A percentile compares a stretch with the other conserved stretches of the same genome.
Evolutionary conservation across 225 moss, liverwort and hornwort genomes (phyloP).

Genomic region (Climacium dendroides): DNA sequence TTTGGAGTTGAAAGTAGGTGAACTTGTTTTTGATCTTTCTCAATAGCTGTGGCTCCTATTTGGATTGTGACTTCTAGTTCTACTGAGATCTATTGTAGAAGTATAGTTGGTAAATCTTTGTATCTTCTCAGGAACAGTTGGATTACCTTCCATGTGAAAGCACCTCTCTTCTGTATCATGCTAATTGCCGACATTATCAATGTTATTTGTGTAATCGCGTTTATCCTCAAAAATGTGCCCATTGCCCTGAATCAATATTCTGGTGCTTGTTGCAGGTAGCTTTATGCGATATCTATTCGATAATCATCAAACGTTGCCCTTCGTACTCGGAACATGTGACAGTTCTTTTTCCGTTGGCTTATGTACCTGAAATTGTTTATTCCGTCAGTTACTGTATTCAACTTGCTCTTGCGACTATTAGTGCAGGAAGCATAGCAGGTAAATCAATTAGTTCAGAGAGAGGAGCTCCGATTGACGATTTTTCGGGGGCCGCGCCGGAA

Average conservation of each 20-base stretch:
- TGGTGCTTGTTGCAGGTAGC: slow-evolving; percentile 49
- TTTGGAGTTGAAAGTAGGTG: slow-evolving; percentile 68
- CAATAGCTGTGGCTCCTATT: background rate
- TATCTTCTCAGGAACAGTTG: background rate
- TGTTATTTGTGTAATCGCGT: background rate
- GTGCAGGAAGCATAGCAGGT: slow-evolving; percentile 16
- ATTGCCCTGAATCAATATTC: background rate
- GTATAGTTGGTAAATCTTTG: background rate
- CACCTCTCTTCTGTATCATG: background rate
- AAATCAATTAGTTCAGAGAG: background rate
- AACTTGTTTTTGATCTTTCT: background rate
- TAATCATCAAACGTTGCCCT: slow-evolving; percentile 78
- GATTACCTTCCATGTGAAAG: background rate
- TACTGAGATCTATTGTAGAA: background rate
- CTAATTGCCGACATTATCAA: background rate
- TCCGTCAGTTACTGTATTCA: slow-evolving; percentile 50
- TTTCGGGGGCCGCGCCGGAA: background rate
- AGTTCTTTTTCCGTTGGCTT: slow-evolving; percentile 57
- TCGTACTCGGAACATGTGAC: slow-evolving; percentile 51
- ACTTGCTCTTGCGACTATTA: slow-evolving; percentile 51
- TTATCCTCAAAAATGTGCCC: background rate
- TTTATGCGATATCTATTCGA: slow-evolving; percentile 55
- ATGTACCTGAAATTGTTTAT: slow-evolving; percentile 46
- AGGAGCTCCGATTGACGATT: background rate
- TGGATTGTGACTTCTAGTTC: background rate